Evolutionary conservation across 345 rosid species (phyloP), one percentile per base, ranked within the genome.

Genomic region (Moricandia moricandioides): DNA sequence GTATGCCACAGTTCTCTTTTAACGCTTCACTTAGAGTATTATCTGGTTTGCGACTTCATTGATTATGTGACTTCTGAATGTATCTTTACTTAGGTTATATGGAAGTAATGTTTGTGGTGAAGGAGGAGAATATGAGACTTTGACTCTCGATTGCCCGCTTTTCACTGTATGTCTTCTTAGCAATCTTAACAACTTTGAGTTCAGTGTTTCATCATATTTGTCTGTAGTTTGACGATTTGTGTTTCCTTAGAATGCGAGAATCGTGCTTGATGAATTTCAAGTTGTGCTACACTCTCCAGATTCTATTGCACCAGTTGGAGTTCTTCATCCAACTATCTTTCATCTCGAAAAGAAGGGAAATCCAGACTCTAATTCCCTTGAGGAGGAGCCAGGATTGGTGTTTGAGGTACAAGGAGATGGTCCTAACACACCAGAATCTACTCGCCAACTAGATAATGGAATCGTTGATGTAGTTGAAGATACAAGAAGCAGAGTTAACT

Each of bases 31-130:
- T 40, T 5, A 14, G 21, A 73, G 12, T 72, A 9, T 14, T 45
- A 7, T 65, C 10, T 61, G 9, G 27, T 45, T 73, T 73, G 12
- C 40, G 1, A 21, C 8, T 37, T 73, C 59, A 63, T 35, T 27
- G 70, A 47, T 57, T 68, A 7, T 27, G 40, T 8, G 14, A 63
- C 55, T 65, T 60, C 65, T 67, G 60, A 31, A 61, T 69, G 31
- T 11, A 34, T 69, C 55, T 59, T 6, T 71, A 7, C 65, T 62
- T 62, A 96, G 99, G 74, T 70, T 86, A 79, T 96, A 92, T 82
- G 96, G 99, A 67, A 84, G 89, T 60, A 96, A 96, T 75, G 93
- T 96, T 12, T 96, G 98, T 70, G 98, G 99, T 55, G 99, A 96
- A 84, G 99, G 98, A 84, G 98, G 99, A 61, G 98, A 96, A 83